Evolutionary conservation across 2,329 filamentous ascomycete genomes (phyloP).

Genomic region (Didymella exigua): DNA sequence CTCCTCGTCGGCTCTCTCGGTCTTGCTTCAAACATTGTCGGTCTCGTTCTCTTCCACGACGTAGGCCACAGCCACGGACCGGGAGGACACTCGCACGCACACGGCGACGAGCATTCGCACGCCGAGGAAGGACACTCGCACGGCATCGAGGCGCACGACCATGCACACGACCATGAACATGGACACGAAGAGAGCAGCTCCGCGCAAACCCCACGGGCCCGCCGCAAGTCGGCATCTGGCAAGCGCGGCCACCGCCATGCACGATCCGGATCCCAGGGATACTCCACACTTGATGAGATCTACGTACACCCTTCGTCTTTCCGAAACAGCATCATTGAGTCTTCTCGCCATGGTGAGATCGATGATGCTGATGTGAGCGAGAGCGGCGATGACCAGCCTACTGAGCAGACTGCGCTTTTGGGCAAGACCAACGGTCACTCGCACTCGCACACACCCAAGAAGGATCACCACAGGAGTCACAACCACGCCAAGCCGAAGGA

Average conservation of each 20-base stretch:
- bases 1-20: constrained; percentile 87
- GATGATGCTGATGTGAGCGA: constrained; percentile 61
- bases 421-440: constrained; percentile 29
- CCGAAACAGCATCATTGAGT: constrained; percentile 88
- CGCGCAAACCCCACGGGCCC: constrained; percentile 18
- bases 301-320: constrained; percentile 89
- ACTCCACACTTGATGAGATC: constrained; percentile 68
- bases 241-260: constrained; percentile 61
- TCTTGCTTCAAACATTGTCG: constrained; percentile 84
- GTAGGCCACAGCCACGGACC: constrained; percentile 81
- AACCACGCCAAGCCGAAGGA: constrained; percentile 80
- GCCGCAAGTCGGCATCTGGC: constrained; percentile 35
- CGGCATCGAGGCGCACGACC: constrained; percentile 52
- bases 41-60: constrained; percentile 89
- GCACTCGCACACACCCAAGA: constrained; percentile 23
- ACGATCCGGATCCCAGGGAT: constrained; percentile 61
- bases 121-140: constrained; percentile 60
- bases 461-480: constrained; percentile 67
- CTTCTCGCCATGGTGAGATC: constrained; percentile 66
- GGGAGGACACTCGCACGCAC: constrained; percentile 59
- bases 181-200: constrained; percentile 54
- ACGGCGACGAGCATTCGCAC: constrained; percentile 48
- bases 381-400: constrained; percentile 60
- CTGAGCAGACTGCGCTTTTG: constrained; percentile 45
- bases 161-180: constrained; percentile 47